These are phyloP conservation scores for Calonectria multiphialidica DNA, from an alignment of 2,329 filamentous ascomycete species.

Conservation along the genomic window DNA sequence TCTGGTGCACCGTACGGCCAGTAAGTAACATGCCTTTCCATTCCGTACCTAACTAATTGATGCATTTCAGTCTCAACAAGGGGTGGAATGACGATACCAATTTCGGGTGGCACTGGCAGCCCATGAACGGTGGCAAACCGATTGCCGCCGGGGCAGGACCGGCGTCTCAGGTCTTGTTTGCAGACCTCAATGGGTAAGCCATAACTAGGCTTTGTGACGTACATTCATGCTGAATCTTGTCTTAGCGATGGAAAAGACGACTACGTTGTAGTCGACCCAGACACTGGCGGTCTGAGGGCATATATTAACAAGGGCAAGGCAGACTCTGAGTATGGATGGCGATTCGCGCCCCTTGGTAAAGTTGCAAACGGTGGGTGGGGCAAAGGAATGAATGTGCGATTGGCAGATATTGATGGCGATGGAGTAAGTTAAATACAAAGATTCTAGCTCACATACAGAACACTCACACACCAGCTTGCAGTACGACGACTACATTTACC, in stretches of 20 bases:
- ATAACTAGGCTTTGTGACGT: background rate
- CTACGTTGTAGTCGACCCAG: conserved; percentile 23
- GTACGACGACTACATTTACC: conserved; percentile 34
- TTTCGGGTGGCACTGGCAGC: conserved; percentile 21
- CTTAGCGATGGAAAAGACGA: conserved; percentile 15
- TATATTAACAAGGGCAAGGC: background rate
- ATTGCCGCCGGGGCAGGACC: conserved; percentile 17
- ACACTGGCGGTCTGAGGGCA: background rate
- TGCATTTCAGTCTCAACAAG: conserved; percentile 3
- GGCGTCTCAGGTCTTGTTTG: conserved; percentile 2
- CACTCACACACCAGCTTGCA: background rate
- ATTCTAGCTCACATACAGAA: background rate
- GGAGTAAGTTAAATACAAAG: conserved; percentile 3
- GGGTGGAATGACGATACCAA: background rate
- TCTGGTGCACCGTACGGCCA: conserved; percentile 9
- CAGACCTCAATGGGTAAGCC: conserved; percentile 21
- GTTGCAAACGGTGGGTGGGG: conserved; percentile 33
- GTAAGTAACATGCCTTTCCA: background rate
- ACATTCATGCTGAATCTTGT: background rate
- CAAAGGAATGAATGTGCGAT: conserved; percentile 28
- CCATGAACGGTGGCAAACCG: conserved; percentile 18
- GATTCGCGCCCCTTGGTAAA: conserved; percentile 16
- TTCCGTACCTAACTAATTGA: background rate
- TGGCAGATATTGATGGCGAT: conserved; percentile 42
- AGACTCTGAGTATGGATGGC: background rate